Evolutionary conservation across 257 asterid genomes (phyloP).

Genomic region (Solanum habrochaites): DNA sequence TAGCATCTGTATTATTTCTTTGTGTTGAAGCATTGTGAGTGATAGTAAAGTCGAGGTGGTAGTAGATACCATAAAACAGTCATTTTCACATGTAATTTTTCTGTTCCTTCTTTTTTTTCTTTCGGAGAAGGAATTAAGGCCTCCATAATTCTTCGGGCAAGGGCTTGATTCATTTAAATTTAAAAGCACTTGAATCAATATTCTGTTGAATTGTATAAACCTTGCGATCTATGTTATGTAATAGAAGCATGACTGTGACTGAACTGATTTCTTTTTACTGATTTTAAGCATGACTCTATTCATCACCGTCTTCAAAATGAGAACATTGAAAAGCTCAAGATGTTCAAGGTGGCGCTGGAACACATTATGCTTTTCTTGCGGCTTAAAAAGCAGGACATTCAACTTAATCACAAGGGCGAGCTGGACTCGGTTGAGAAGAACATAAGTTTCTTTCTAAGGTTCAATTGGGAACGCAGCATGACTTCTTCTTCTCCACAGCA

Average conservation of each 20-base stretch:
- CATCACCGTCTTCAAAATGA: constrained; percentile 67
- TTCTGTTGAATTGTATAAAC: too few relatives aligned
- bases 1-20: too few relatives aligned
- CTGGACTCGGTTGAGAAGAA: constrained; percentile 51
- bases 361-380: constrained; percentile 46
- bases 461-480: constrained; percentile 53
- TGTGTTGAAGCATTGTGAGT: too few relatives aligned
- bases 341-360: constrained; percentile 61
- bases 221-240: too few relatives aligned
- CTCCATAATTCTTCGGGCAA: too few relatives aligned
- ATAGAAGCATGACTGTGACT: background rate
- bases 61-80: too few relatives aligned
- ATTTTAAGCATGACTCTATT: constrained; percentile 59
- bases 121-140: too few relatives aligned
- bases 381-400: constrained; percentile 47
- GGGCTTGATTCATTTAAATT: too few relatives aligned
- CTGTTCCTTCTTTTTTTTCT: too few relatives aligned
- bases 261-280: background rate
- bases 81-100: too few relatives aligned
- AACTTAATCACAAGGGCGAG: constrained; percentile 47
- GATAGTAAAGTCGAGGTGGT: too few relatives aligned
- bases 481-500: constrained; percentile 44
- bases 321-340: constrained; percentile 58
- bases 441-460: constrained; percentile 48
- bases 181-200: too few relatives aligned